Conservation (phyloP, 1,284 basidiomycete genomes). For the Anthracocystis walkeri region DNA sequence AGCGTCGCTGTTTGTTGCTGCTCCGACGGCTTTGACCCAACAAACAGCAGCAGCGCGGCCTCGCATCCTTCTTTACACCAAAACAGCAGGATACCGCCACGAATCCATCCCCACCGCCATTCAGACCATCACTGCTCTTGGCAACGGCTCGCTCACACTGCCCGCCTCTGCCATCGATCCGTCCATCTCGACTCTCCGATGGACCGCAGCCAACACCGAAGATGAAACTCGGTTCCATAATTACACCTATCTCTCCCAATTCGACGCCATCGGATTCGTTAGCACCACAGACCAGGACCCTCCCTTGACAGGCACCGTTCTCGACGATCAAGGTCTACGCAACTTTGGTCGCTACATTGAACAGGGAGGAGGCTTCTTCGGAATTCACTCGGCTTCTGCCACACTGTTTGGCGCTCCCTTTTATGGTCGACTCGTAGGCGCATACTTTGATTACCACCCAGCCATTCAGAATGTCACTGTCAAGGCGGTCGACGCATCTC, state of each 20-base stretch:
- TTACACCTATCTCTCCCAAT: constrained; percentile 38
- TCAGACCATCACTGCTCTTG: constrained; percentile 73
- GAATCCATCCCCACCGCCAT: constrained; percentile 82
- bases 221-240: constrained; percentile 49
- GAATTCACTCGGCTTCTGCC: constrained; percentile 79
- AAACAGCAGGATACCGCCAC: constrained; percentile 73
- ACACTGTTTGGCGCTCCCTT: constrained; percentile 78
- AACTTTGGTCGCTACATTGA: constrained; percentile 78
- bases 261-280: constrained; percentile 75
- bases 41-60: constrained; percentile 15
- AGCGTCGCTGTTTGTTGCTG: constrained; percentile 6
- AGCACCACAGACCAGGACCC: constrained; percentile 76
- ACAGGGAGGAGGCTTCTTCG: constrained; percentile 79
- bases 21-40: neutral
- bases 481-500: constrained; percentile 17
- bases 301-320: constrained; percentile 72
- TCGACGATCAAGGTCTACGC: constrained; percentile 75
- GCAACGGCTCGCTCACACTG: constrained; percentile 75
- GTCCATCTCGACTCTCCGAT: constrained; percentile 28
- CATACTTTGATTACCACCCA: constrained; percentile 82
- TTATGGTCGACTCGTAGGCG: constrained; percentile 74
- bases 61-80: constrained; percentile 61
- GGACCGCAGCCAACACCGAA: constrained; percentile 42
- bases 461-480: constrained; percentile 73
- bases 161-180: constrained; percentile 69